Percentiles rank a stretch among this genome's conserved stretches.
Evolutionary conservation across 148 eudicot genomes (phyloP).

Genomic region (Limonium bicolor): DNA sequence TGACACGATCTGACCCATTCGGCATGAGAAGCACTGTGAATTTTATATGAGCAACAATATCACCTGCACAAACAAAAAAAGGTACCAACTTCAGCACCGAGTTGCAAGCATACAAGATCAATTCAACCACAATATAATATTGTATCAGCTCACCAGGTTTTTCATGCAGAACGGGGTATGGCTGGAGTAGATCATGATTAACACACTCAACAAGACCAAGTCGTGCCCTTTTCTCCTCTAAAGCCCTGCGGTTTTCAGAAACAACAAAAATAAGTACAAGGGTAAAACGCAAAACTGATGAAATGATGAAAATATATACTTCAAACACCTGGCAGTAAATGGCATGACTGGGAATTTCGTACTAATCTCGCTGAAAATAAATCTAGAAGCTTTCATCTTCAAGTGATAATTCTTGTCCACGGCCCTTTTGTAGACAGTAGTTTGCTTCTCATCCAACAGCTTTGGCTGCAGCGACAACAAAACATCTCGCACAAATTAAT

Average conservation of each 20-base stretch:
- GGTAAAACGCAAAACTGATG: not conserved
- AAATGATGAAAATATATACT: not conserved
- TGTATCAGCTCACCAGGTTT: constrained; percentile 46
- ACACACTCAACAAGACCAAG: constrained; percentile 90
- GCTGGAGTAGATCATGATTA: constrained; percentile 81
- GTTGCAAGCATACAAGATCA: not conserved
- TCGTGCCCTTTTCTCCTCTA: constrained; percentile 85
- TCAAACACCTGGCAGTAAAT: constrained; percentile 60
- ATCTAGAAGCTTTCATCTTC: constrained; percentile 81
- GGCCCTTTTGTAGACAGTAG: constrained; percentile 76
- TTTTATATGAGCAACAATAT: constrained; percentile 70
- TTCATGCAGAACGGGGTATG: constrained; percentile 93
- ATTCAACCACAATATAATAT: not conserved
- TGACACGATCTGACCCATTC: constrained; percentile 84
- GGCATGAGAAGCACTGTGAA: constrained; percentile 97
- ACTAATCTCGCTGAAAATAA: constrained; percentile 73
- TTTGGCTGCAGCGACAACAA: constrained; percentile 35
- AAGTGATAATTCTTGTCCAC: constrained; percentile 75
- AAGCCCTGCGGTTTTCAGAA: constrained; percentile 30
- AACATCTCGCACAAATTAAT: not conserved
- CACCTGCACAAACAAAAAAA: constrained; percentile 38
- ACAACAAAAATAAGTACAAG: not conserved
- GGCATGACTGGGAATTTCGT: constrained; percentile 93
- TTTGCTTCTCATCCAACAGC: constrained; percentile 82
- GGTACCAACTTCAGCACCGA: not conserved